These are phyloP conservation scores for Neurospora sp. DNA, from an alignment of 495 filamentous ascomycete species.

Conservation along the genomic window DNA sequence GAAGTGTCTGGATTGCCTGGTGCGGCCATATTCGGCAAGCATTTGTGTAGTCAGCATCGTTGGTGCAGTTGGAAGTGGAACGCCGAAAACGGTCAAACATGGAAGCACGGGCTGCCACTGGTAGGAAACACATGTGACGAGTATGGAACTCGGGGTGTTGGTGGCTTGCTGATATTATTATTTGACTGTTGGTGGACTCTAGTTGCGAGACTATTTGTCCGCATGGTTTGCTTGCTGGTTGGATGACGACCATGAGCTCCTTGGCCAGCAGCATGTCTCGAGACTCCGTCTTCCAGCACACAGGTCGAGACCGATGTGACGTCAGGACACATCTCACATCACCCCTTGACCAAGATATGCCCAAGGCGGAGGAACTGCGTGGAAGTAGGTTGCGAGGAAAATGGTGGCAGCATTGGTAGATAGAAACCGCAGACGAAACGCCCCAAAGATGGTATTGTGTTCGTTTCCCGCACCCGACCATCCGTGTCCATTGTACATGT, in stretches of 20 bases:
- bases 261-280: not conserved
- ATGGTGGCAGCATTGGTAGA: slow-evolving; percentile 20
- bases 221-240: not conserved
- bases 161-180: not conserved
- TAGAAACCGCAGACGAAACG: slow-evolving; percentile 27
- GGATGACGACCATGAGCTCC: not conserved
- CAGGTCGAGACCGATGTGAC: not conserved
- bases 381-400: slow-evolving; percentile 1
- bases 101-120: not conserved
- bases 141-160: not conserved
- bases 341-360: not conserved
- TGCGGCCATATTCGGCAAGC: not conserved
- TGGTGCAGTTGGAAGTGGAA: not conserved
- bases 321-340: not conserved
- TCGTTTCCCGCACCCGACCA: slow-evolving; percentile 24
- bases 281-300: not conserved
- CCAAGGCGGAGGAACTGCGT: not conserved
- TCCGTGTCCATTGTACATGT: slow-evolving; percentile 29
- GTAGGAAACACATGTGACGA: not conserved
- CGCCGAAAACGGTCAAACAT: not conserved
- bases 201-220: not conserved
- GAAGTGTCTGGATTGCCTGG: not conserved
- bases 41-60: not conserved
- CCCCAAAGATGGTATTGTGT: slow-evolving; percentile 30
- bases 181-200: not conserved